Evolutionary conservation across 352 stramenopile species (phyloP), one percentile per base, ranked within the genome.

Genomic region (Phytophthora europaea): DNA sequence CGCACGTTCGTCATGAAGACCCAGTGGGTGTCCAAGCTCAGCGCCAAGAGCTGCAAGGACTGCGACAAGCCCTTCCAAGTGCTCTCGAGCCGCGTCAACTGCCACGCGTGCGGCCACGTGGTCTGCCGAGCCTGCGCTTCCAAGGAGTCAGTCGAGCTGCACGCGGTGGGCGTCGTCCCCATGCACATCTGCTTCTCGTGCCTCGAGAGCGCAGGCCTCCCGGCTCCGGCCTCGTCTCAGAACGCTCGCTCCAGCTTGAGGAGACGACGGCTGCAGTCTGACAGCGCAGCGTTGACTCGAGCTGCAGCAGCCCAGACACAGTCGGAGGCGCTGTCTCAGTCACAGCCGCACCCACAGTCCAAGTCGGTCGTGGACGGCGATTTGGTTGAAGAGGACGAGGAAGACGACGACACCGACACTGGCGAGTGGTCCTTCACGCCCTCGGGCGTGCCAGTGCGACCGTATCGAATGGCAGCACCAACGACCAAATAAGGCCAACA

Each of bases 1-100:
- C 69, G 74, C 3, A 83, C 66, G 6, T 91, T 91, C 28, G 70
- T 87, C 13, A 77, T 80, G 54, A 87, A 85, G 31, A 67, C 67
- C 10, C 33, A 89, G 50, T 91, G 84, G 84, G 1, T n/a, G 6
- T 68, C 80, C 0, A 82, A 81, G 40, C 40, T 76, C 6, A 59
- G 47, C 3, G 73, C 71, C 3, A 79, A 78, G 40, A 65, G 40
- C 43, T 90, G 83, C 57, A 73, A 74, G 10, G 22, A 71, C 28
- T 90, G 83, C 61, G 22, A 61, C 2, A 75, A 80, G 28, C 22
- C 47, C 26, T 86, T 89, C 40, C 70, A 76, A 63, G 54, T 80
- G 40, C 65, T 90, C 16, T 82, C 81, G 18, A 77, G 64, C 33
- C 80, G 83, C 3, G 76, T 81, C 3, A 83, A 83, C 64, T 85